Conservation (phyloP, 1,284 basidiomycete species). For the Filobasidium uniguttulatum region DNA sequence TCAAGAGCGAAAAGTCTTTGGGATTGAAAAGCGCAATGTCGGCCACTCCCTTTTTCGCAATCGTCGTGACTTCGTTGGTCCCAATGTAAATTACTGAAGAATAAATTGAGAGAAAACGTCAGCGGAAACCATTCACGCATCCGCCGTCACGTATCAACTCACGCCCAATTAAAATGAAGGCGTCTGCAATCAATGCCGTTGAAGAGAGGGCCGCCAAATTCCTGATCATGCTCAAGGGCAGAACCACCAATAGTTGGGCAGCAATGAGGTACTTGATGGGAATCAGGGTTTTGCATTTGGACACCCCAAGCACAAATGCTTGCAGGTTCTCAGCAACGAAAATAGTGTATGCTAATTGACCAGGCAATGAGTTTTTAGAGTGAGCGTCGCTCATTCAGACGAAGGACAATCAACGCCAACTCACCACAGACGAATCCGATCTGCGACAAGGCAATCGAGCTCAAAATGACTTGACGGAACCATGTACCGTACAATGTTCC, state of each 20-base stretch:
- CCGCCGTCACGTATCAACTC: slow-evolving; percentile 20
- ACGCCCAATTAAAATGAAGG: slow-evolving; percentile 77
- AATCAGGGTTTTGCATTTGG: slow-evolving; percentile 58
- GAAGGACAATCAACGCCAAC: background rate
- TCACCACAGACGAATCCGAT: slow-evolving; percentile 43
- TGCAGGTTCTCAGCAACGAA: slow-evolving; percentile 89
- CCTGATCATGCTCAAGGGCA: slow-evolving; percentile 71
- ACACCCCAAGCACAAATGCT: slow-evolving; percentile 73
- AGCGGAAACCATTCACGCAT: background rate
- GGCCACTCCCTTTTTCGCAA: slow-evolving; percentile 57
- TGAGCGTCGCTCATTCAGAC: background rate
- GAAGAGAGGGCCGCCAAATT: slow-evolving; percentile 85
- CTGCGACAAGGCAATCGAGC: slow-evolving; percentile 80
- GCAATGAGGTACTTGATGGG: slow-evolving; percentile 69
- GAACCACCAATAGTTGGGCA: slow-evolving; percentile 69
- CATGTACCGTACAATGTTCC: slow-evolving; percentile 79
- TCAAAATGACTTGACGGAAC: slow-evolving; percentile 81
- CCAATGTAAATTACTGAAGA: slow-evolving; percentile 61
- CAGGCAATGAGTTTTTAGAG: background rate
- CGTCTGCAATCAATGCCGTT: slow-evolving; percentile 85
- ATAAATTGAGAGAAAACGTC: background rate
- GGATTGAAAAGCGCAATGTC: slow-evolving; percentile 78
- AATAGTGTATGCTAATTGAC: slow-evolving; percentile 67
- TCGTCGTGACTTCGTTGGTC: slow-evolving; percentile 56
- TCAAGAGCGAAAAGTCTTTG: slow-evolving; percentile 76